Base-by-base conservation (phyloP, 495 filamentous ascomycete species). In the Penicillium simplicissimum region DNA sequence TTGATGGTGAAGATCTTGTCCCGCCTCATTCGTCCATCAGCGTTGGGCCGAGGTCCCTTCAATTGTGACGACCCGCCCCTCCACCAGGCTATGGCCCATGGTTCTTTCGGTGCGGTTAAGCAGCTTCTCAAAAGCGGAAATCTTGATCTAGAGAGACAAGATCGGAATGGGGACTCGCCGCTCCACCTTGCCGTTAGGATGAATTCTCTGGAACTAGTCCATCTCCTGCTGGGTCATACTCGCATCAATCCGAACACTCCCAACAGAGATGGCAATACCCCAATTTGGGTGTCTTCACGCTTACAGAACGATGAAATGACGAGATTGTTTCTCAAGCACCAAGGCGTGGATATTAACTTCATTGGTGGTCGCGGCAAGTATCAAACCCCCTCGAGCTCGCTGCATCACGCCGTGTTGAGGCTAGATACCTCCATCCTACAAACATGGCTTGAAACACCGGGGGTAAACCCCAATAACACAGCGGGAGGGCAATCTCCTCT, bases 241-340 rank as follows among this genome's bases (percentile, higher is more conserved):
- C 9, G 15, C 19, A 21, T 13, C 17, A 45, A 51, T 8, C n/a
- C 61, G 4, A 61, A 65, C 34, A 55, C 34, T 19, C 47, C 10
- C 55, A 59, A 60, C 15, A 55, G 52, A 34, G 5, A 55, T 45
- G 42, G 58, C 2, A 65, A 65, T 45, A 65, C 58, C 48, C 58
- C 55, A 14, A 54, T 65, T 40, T 65, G 25, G 58, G 23, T 65
- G 15, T 60, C 58, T 38, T 61, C 38, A 58, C 40, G 57, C 49
- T 49, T 48, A 40, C 61, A 25, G 21, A 56, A 9, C 49, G 23
- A 61, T 19, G 49, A 47, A 23, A 57, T 58, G 23, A 61, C 54
- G 34, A 42, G 58, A 34, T 58, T 54, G 49, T 34, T 65, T 21
- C 51, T 64, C 7, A 34, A 34, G 38, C 38, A 57, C 37, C 37